Base-by-base conservation (phyloP, 2,329 filamentous ascomycete species). In the Penicillium fuscoglaucum region DNA sequence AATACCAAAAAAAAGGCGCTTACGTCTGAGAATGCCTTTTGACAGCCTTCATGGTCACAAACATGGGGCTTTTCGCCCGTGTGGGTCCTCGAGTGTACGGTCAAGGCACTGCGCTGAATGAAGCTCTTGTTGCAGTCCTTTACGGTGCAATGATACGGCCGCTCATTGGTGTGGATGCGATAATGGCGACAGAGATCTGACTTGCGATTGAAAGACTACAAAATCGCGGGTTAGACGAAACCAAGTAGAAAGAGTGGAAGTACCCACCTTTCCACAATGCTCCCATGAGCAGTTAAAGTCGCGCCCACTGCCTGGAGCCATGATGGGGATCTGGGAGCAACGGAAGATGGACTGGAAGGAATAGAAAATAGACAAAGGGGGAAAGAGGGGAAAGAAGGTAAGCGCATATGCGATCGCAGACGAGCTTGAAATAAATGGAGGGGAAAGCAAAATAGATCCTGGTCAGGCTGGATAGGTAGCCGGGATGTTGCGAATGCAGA, bases 131-230 rank as follows among this genome's bases (percentile, higher is more conserved):
- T 76, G 69, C 78, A 80, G 58, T 76, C 74, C 52, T 73, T 70
- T 49, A 77, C 73, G 1, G 70, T 77, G 66, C 78, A 80, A 50
- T 75, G 73, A 60, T 80, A 79, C n/a, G 78, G 78, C 48, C 78
- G 75, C 61, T 79, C 78, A 63, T 79, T 79, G 63, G 78, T 80
- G 56, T 80, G 78, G 67, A 79, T 80, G 56, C 78, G 75, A 64
- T 76, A 77, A 63, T 80, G 78, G 60, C 78, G 72, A 64, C 76
- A 76, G 41, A 80, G 72, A 66, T 80, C 78, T 24, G 78, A 80
- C 59, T 80, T 80, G 69, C 78, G 76, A 72, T 79, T 79, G 71
- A 80, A 80, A 6, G 76, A 78, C 78, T 80, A 63, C 48, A 26
- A 39, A 44, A 59, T 26, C 56, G 31, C 52, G 41, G 31, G 39